phyloP scores from a whole-genome alignment of 2,329 filamentous ascomycete genomes.

The Calonectria montana region DNA sequence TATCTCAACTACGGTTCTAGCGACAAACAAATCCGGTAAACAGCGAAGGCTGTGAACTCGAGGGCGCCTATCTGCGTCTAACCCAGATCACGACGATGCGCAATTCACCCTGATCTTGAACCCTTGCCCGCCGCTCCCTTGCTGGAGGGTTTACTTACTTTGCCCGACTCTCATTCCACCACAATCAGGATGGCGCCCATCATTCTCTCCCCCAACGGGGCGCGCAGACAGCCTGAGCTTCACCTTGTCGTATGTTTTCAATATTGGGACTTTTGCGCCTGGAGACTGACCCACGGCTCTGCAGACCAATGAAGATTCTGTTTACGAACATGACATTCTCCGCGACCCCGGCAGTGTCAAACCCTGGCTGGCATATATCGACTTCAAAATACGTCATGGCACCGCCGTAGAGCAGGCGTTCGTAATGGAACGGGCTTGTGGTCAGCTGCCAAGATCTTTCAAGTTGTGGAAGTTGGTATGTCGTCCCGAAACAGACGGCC shows the following conservation, averaged over 20 bases:
- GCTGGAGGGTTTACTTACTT: conserved; percentile 17
- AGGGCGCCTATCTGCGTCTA: conserved; percentile 20
- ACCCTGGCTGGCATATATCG: conserved; percentile 94
- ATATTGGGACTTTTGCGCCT: not conserved
- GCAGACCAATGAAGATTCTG: conserved; percentile 85
- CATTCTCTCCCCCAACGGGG: conserved; percentile 44
- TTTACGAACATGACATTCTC: conserved; percentile 96
- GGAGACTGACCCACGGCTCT: conserved; percentile 42
- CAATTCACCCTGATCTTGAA: conserved; percentile 31
- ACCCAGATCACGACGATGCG: conserved; percentile 34
- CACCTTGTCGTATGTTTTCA: conserved; percentile 58
- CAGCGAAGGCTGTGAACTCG: conserved; percentile 6
- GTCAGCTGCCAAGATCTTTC: conserved; percentile 91
- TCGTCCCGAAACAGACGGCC: conserved; percentile 16
- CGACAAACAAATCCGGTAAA: not conserved
- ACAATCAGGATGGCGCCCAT: conserved; percentile 39
- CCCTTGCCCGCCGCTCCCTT: conserved; percentile 23
- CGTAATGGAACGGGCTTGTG: conserved; percentile 90
- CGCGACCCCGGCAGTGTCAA: conserved; percentile 87
- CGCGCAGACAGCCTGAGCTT: conserved; percentile 58
- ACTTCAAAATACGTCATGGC: conserved; percentile 90
- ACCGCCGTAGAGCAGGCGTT: conserved; percentile 85
- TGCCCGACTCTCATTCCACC: not conserved
- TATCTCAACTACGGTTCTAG: not conserved
- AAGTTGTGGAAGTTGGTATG: conserved; percentile 96